Base-by-base conservation (phyloP, 2,329 filamentous ascomycete genomes). In the Emmonsiellopsis sp. region DNA sequence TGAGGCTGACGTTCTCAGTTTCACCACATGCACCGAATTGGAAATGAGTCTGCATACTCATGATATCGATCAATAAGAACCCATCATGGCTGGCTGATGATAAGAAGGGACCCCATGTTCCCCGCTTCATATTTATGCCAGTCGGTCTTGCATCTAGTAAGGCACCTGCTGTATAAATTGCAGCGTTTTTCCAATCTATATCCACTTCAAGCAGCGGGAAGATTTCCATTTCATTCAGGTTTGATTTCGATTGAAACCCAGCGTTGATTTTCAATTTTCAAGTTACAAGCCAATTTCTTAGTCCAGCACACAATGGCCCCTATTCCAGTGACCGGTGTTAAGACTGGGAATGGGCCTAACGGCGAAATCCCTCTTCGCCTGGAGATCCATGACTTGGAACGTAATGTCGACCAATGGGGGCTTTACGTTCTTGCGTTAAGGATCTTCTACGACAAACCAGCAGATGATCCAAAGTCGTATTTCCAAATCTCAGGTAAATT, bases 401-500 rank as follows among this genome's bases (percentile, higher is more conserved):
- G 40, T 16, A 35, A 49, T 37, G 20, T 49, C 35, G 34, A 30
- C 35, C 38, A 49, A 40, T 49, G 47, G 47, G 40, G 47, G 30
- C 47, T 49, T 15, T 49, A 49, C 47, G 47, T 49, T 26, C 35
- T 49, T 2, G 47, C 47, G 10, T 49, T 49, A 35, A 49, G 47
- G 35, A 49, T 49, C 35, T 49, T 49, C 30, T 49, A 49, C 35
- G 47, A 49, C 31, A 49, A 35, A 13, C 34, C 34, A 13, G 34
- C 34, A 7, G 35, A 40, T 13, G 34, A 49, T 40, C 47, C 47
- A 6, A 49, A 49, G 13, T 49, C 47, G 15, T 49, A 49, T 20
- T 49, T 49, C 20, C 47, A 49, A 34, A 49, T 49, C 40, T 49
- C 47, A 38, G 47, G 47, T 49, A 49, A 7, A 11, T 38, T 15